Conservation (phyloP, 805 yeast species). For the Helenozyma rhizophorensis region DNA sequence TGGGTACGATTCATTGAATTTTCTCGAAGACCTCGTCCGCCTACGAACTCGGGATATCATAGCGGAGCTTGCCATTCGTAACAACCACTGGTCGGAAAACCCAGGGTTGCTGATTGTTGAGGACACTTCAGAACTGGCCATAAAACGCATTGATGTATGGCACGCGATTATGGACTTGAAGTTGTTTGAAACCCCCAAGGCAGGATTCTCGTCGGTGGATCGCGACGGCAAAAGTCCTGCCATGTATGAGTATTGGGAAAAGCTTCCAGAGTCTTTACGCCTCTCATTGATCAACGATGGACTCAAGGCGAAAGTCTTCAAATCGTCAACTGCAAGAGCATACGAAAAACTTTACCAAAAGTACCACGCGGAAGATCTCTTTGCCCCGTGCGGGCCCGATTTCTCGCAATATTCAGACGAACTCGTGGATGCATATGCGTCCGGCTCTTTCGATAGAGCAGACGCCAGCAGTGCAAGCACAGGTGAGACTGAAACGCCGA, state of each 20-base stretch:
- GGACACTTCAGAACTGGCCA: background rate
- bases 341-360: no score
- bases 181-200: conserved; percentile 12
- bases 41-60: conserved; percentile 13
- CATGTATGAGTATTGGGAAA: conserved; percentile 8
- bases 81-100: no score
- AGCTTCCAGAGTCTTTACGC: conserved; percentile 2
- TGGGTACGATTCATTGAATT: conserved; percentile 11
- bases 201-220: conserved; percentile 8
- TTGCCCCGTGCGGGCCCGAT: no score
- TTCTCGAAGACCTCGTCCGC: conserved; percentile 18
- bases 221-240: conserved; percentile 10
- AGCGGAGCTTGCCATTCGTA: conserved; percentile 6
- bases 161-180: conserved; percentile 6
- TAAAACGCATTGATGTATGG: conserved; percentile 8
- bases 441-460: no score
- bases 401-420: no score
- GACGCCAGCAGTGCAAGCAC: no score
- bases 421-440: no score
- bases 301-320: no score
- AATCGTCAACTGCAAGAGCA: no score
- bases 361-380: no score
- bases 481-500: no score
- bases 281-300: conserved; percentile 1
- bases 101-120: background rate